Evolutionary conservation across 163 green algal genomes (phyloP).

Genomic region (Coccomyxa subellipsoidea): DNA sequence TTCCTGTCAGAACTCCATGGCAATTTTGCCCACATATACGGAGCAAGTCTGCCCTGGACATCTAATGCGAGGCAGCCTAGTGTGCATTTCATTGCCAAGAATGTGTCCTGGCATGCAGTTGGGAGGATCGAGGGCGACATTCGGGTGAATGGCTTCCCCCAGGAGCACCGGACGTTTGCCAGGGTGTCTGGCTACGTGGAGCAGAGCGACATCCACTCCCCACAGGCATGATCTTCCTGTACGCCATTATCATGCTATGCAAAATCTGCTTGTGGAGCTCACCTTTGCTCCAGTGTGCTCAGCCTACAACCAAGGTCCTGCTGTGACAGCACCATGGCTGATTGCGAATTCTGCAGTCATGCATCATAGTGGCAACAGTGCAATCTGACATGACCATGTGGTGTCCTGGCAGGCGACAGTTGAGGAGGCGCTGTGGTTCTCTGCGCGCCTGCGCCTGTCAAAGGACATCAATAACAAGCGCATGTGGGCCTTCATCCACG

Average conservation of each 20-base stretch:
- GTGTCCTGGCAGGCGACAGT: slow-evolving; percentile 44
- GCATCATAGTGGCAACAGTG: too few species aligned
- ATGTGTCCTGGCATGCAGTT: slow-evolving; percentile 1
- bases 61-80: not conserved
- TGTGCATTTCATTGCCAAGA: not conserved
- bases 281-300: too few species aligned
- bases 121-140: slow-evolving; percentile 59
- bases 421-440: slow-evolving; percentile 61
- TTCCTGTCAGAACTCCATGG: too few species aligned
- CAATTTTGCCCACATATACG: too few species aligned
- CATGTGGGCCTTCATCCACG: slow-evolving; percentile 17
- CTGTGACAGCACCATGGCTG: not conserved
- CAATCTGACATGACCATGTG: not conserved
- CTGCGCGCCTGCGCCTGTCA: slow-evolving; percentile 45
- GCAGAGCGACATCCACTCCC: slow-evolving; percentile 40
- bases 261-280: too few species aligned
- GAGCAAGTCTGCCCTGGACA: not conserved
- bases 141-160: slow-evolving; percentile 58
- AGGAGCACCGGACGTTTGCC: slow-evolving; percentile 53
- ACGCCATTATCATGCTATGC: not conserved
- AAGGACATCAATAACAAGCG: not conserved
- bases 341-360: too few species aligned
- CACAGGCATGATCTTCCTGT: not conserved
- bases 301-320: too few species aligned
- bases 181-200: slow-evolving; percentile 65